Percentiles rank a stretch among this genome's conserved stretches.
Conservation (phyloP, 192 early-diverging fungal genomes). For the Geranomyces variabilis region DNA sequence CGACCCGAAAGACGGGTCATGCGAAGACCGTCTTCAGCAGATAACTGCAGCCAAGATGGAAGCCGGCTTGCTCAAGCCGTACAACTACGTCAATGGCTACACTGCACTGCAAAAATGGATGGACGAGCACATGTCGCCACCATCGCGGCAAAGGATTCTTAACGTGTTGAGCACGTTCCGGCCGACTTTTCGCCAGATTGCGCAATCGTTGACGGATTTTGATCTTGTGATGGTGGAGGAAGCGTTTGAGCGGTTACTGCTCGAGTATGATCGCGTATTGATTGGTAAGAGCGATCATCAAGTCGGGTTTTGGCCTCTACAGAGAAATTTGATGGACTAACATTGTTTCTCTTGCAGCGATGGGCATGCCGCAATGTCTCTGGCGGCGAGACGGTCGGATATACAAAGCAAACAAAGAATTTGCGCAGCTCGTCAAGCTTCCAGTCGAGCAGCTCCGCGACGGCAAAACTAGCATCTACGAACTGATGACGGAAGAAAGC, state of each 20-base stretch:
- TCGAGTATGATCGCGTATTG: constrained; percentile 96
- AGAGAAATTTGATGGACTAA: no score
- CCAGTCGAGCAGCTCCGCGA: constrained; percentile 82
- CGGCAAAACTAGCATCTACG: constrained; percentile 59
- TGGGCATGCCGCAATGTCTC: constrained; percentile 91
- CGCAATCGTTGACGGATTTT: constrained; percentile 88
- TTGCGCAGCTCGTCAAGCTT: constrained; percentile 84
- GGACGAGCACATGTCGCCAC: constrained; percentile 79
- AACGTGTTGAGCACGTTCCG: constrained; percentile 87
- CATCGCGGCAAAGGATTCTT: constrained; percentile 76
- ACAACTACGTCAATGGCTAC: constrained; percentile 94
- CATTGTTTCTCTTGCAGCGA: no score
- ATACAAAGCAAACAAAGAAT: constrained; percentile 94
- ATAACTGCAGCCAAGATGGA: constrained; percentile 96
- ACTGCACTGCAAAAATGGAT: constrained; percentile 86
- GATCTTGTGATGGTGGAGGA: constrained; percentile 95
- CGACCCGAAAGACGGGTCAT: constrained; percentile 76
- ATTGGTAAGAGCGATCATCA: no score
- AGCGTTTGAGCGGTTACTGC: constrained; percentile 89
- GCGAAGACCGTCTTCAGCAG: constrained; percentile 83
- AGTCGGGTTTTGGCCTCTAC: no score
- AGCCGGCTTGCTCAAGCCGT: constrained; percentile 93
- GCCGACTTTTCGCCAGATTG: constrained; percentile 84
- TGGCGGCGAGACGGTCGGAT: constrained; percentile 98
- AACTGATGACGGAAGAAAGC: constrained; percentile 80